These are phyloP conservation scores for Galeopsis tetrahit DNA, from an alignment of 257 asterid species.

Conservation along the genomic window DNA sequence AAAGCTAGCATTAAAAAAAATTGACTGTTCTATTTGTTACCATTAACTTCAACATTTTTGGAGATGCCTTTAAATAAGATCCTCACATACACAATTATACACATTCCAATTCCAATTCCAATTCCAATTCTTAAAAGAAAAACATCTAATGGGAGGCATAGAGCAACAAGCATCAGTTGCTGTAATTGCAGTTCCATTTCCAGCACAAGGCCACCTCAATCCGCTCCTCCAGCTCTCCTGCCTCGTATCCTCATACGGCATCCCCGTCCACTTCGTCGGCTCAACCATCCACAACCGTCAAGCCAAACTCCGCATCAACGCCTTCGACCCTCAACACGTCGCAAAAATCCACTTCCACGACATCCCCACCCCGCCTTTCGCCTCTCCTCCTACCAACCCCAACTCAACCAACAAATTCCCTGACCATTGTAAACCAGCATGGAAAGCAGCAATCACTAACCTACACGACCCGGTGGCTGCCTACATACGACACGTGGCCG, in stretches of 20 bases:
- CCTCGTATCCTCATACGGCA: conserved; percentile 37
- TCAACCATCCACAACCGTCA: conserved; percentile 40
- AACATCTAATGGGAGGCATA: no score
- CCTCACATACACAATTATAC: no score
- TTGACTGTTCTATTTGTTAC: no score
- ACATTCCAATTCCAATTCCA: no score
- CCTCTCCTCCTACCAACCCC: conserved; percentile 53
- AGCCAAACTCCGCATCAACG: conserved; percentile 43
- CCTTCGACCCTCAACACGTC: conserved; percentile 31
- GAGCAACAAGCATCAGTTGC: neutral
- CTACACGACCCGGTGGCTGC: conserved; percentile 40
- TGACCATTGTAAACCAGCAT: conserved; percentile 41
- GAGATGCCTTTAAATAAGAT: no score
- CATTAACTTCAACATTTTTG: no score
- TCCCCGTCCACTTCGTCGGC: no score
- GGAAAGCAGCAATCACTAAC: conserved; percentile 28
- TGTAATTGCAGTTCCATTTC: conserved; percentile 36
- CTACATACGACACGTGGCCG: conserved; percentile 30
- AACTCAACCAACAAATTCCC: conserved; percentile 51
- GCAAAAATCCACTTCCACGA: conserved; percentile 51
- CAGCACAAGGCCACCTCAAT: conserved; percentile 31
- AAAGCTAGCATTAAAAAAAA: no score
- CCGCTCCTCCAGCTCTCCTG: conserved; percentile 51
- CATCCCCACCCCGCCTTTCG: conserved; percentile 46
- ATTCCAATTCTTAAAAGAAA: no score